phyloP scores from a whole-genome alignment of 495 filamentous ascomycete genomes.

The Rusavskia elegans region DNA sequence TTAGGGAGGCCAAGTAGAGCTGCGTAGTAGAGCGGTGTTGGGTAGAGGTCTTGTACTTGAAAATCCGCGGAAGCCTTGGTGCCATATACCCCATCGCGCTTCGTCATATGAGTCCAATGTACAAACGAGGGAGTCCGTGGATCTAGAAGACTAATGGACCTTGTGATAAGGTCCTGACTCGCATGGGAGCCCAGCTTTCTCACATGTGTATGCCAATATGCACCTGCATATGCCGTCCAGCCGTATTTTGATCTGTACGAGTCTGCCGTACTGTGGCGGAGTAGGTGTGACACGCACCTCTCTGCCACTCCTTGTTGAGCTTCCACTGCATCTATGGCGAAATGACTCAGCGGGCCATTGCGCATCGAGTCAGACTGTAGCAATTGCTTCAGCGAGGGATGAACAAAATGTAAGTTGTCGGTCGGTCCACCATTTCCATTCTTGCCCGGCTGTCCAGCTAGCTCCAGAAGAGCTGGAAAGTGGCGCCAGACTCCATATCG shows the following conservation, averaged over 20 bases:
- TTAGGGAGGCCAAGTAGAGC: neutral
- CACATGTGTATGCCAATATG: neutral
- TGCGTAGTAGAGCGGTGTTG: neutral
- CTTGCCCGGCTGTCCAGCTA: neutral
- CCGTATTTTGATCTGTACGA: neutral
- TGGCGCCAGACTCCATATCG: neutral
- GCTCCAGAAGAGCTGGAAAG: neutral
- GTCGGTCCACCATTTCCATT: neutral
- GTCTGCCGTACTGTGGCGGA: neutral
- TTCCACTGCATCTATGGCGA: neutral
- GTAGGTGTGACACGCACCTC: neutral
- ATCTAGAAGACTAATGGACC: neutral
- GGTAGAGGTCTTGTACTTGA: neutral
- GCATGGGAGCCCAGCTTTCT: neutral
- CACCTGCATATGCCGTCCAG: neutral
- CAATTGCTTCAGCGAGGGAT: neutral
- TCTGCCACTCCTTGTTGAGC: neutral
- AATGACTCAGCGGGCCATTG: neutral
- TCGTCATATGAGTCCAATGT: neutral
- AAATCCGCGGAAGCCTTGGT: neutral
- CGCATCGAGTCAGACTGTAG: neutral
- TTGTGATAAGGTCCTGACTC: neutral
- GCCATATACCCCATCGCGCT: neutral
- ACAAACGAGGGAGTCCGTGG: neutral
- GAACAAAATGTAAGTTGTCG: neutral